phyloP scores from a whole-genome alignment of 106 monocot genomes.

The Dendrobium huoshanense region DNA sequence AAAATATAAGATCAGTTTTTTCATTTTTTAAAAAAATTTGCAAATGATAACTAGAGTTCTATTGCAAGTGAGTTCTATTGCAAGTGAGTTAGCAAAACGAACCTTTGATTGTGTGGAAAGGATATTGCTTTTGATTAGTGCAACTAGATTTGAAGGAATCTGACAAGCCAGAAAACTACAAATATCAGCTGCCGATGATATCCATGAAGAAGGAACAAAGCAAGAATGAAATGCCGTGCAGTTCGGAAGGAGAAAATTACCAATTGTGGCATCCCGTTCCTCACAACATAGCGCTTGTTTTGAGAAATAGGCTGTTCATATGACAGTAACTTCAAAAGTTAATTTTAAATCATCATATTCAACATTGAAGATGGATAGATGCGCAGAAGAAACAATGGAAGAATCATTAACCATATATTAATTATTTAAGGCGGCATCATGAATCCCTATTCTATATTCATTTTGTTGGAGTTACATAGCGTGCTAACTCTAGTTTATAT shows the following conservation, averaged over 20 bases:
- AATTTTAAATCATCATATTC: slow-evolving; percentile 4
- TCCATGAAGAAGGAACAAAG: not conserved
- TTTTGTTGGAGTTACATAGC: not conserved
- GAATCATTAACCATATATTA: not conserved
- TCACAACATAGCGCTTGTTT: slow-evolving; percentile 79
- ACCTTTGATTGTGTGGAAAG: slow-evolving; percentile 93
- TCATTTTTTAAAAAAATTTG: not conserved
- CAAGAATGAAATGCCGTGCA: not conserved
- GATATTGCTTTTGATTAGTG: slow-evolving; percentile 65
- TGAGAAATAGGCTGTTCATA: slow-evolving; percentile 83
- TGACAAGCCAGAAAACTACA: slow-evolving; percentile 23
- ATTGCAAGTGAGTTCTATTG: not conserved
- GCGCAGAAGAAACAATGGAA: not conserved
- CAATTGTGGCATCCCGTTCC: slow-evolving; percentile 71
- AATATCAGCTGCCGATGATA: not conserved
- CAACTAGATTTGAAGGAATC: slow-evolving; percentile 78
- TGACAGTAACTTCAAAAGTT: not conserved
- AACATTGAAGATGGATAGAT: not conserved
- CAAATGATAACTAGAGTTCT: too few species aligned
- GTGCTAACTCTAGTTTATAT: not conserved
- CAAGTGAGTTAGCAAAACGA: not conserved
- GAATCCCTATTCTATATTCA: not conserved
- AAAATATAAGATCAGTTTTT: not conserved
- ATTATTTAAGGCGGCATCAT: not conserved
- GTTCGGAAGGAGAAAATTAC: slow-evolving; percentile 28